These are phyloP conservation scores for Camellia oleifera DNA, from an alignment of 179 eudicot genomes.

Conservation along the genomic window DNA sequence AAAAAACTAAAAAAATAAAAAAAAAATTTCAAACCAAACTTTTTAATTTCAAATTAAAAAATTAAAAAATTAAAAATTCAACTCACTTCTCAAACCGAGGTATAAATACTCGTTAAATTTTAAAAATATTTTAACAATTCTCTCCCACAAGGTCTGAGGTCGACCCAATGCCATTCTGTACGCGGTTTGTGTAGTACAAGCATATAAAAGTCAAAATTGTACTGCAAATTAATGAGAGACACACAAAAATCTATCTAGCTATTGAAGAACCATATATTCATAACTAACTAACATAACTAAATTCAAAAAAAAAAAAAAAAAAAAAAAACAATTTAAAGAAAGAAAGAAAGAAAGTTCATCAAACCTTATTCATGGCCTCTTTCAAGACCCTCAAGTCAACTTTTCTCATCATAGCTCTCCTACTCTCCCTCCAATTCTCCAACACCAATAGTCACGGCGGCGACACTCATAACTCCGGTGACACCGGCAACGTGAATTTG, in stretches of 20 bases:
- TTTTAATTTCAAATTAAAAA: too few relatives aligned
- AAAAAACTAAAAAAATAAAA: too few relatives aligned
- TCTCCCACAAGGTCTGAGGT: neutral
- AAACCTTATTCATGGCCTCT: conserved; percentile 29
- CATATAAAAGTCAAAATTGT: conserved; percentile 12
- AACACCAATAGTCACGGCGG: conserved; percentile 46
- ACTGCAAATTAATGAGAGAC: conserved; percentile 1
- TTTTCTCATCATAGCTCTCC: conserved; percentile 15
- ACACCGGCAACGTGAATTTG: conserved; percentile 12
- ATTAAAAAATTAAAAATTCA: too few relatives aligned
- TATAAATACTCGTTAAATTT: too few relatives aligned
- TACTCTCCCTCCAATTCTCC: conserved; percentile 38
- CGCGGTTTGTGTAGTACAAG: conserved; percentile 5
- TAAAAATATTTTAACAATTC: too few relatives aligned
- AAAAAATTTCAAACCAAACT: too few relatives aligned
- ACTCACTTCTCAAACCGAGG: too few relatives aligned
- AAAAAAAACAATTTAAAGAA: neutral
- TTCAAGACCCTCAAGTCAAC: conserved; percentile 38
- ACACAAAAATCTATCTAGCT: neutral
- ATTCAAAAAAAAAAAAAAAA: too few relatives aligned
- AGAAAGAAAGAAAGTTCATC: neutral
- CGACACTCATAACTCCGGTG: conserved; percentile 6
- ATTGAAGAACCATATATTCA: too few relatives aligned
- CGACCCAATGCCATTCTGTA: neutral
- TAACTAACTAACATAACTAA: conserved; percentile 1